Conservation (phyloP, 139 green algal species). For the Tetradesmus obliquus region DNA sequence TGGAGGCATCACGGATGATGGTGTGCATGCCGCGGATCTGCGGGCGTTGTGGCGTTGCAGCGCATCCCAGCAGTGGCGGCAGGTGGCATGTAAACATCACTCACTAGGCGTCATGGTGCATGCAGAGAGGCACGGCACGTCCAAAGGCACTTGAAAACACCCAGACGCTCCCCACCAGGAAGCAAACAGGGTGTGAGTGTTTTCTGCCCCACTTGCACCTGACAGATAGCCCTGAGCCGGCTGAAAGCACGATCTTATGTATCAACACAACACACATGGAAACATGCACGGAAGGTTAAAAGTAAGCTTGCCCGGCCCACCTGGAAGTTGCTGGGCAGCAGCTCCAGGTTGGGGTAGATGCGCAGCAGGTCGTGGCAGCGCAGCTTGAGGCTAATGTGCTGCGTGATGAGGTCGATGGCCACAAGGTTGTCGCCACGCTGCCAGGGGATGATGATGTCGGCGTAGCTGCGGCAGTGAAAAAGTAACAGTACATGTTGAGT, state of each 20-base stretch:
- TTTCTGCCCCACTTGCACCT: too few relatives aligned
- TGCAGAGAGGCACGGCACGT: too few relatives aligned
- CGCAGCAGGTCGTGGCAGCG: constrained; percentile 92
- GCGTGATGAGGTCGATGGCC: constrained; percentile 97
- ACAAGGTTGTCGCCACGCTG: constrained; percentile 83
- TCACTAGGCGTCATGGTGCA: background rate
- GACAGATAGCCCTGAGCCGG: too few relatives aligned
- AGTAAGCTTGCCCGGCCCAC: background rate
- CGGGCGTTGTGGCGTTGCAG: background rate
- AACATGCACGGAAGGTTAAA: background rate
- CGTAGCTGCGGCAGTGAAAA: constrained; percentile 63
- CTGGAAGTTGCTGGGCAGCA: constrained; percentile 95
- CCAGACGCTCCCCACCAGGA: too few relatives aligned
- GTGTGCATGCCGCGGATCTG: constrained; percentile 97
- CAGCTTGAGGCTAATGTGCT: constrained; percentile 97
- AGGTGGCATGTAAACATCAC: background rate
- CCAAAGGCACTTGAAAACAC: too few relatives aligned
- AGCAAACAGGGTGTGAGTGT: too few relatives aligned
- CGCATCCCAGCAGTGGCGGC: constrained; percentile 40
- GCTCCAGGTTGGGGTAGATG: constrained; percentile 93
- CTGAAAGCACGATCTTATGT: background rate
- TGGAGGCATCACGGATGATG: constrained; percentile 90
- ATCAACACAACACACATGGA: background rate
- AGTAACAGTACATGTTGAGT: background rate
- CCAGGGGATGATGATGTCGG: constrained; percentile 97